phyloP scores from a whole-genome alignment of 2,329 filamentous ascomycete species.

The Fusarium brevicatenulatum region DNA sequence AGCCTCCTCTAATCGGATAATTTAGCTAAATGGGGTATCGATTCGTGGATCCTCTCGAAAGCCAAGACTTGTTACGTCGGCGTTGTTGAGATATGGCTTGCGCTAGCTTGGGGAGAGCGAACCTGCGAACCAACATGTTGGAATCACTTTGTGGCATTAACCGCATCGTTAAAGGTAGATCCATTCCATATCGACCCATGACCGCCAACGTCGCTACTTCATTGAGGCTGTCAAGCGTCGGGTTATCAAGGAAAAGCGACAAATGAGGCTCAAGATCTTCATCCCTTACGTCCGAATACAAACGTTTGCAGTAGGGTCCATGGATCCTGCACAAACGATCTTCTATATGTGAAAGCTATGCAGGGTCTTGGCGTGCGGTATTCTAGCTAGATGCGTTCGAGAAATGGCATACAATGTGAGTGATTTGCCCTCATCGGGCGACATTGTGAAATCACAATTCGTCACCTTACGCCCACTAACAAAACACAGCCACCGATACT shows the following conservation, averaged over 20 bases:
- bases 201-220: neutral
- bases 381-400: neutral
- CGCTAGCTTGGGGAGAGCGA: too few species aligned
- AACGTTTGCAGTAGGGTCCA: neutral
- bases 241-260: neutral
- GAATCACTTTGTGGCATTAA: neutral
- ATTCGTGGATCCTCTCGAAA: too few species aligned
- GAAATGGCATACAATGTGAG: neutral
- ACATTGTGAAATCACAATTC: neutral
- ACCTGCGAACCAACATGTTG: neutral
- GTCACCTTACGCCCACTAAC: neutral
- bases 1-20: too few species aligned
- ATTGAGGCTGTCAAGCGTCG: neutral
- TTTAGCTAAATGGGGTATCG: neutral
- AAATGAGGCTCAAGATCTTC: neutral
- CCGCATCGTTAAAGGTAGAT: neutral
- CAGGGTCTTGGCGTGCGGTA: neutral
- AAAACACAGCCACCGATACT: neutral
- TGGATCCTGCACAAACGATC: neutral
- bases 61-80: neutral
- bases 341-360: neutral
- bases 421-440: neutral
- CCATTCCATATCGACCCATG: neutral
- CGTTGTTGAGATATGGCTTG: neutral
- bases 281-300: neutral